Conservation (phyloP, 768 basidiomycete genomes). For the Suillus subaureus region DNA sequence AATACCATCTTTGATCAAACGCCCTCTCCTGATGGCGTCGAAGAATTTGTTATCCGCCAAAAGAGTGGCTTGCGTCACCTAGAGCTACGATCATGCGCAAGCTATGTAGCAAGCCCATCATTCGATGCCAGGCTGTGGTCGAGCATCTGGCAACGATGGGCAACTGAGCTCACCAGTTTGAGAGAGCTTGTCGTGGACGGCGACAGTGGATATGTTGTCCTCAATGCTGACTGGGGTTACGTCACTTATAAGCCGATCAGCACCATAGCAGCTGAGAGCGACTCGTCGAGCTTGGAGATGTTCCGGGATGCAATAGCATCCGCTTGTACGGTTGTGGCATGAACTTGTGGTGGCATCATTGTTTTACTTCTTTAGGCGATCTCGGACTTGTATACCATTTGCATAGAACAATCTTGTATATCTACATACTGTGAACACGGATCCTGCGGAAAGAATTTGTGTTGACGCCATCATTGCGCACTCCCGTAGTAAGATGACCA, state of each 20-base stretch:
- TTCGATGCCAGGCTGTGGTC: constrained; percentile 28
- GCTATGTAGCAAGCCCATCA: constrained; percentile 21
- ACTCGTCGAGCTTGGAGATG: neutral
- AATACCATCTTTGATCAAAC: constrained; percentile 31
- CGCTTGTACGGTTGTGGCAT: neutral
- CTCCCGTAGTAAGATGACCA: neutral
- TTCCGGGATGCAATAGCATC: neutral
- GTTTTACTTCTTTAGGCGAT: neutral
- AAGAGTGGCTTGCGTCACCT: constrained; percentile 26
- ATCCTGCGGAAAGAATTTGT: neutral
- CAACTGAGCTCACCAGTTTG: constrained; percentile 25
- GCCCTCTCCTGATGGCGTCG: constrained; percentile 23
- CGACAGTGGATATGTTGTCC: constrained; percentile 23
- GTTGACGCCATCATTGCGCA: neutral
- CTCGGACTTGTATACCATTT: neutral
- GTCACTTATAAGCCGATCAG: constrained; percentile 19
- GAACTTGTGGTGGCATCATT: neutral
- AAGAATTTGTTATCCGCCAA: constrained; percentile 35
- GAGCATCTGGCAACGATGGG: constrained; percentile 28
- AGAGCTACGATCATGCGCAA: constrained; percentile 29
- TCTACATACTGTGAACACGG: neutral
- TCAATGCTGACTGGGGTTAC: constrained; percentile 26
- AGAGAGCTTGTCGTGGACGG: constrained; percentile 23
- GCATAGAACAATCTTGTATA: neutral
- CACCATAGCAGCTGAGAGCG: neutral